These are phyloP conservation scores for Crithidia brevicula DNA, from an alignment of 208 protist species.

Conservation along the genomic window DNA sequence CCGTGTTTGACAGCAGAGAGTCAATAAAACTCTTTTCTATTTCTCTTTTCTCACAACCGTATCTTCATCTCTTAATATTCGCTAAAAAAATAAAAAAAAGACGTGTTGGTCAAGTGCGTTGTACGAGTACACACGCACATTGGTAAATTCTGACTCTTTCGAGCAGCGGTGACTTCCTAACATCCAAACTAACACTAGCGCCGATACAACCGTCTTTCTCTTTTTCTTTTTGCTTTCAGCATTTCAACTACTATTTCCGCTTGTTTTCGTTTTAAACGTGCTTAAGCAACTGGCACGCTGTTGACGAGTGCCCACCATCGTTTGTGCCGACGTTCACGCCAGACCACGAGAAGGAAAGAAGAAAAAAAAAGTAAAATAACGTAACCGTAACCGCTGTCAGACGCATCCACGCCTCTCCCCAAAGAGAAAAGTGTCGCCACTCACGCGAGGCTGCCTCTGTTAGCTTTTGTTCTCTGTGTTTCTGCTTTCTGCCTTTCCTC, in stretches of 20 bases:
- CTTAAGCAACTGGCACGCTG: neutral
- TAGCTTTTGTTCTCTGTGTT: no score
- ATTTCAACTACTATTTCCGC: neutral
- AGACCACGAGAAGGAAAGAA: no score
- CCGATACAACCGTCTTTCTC: constrained; percentile 4
- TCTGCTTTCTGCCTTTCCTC: constrained; percentile 9
- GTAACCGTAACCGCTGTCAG: neutral
- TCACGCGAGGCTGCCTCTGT: neutral
- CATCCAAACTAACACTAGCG: no score
- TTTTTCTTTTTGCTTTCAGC: constrained; percentile 16
- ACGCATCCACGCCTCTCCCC: constrained; percentile 5
- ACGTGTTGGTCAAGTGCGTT: no score
- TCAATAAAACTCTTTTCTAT: constrained; percentile 9
- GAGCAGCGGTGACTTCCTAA: no score
- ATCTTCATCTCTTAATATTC: no score
- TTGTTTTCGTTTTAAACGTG: constrained; percentile 8
- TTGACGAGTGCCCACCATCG: neutral
- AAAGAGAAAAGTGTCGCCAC: neutral
- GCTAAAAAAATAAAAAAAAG: no score
- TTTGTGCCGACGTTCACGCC: constrained; percentile 3
- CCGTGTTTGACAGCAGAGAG: no score
- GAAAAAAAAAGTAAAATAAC: no score
- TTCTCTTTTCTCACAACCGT: constrained; percentile 18
- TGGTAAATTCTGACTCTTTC: no score
- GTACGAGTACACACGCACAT: no score